Percentiles rank a stretch among this genome's conserved stretches.
These are phyloP conservation scores for Orbilia ellipsospora DNA, from an alignment of 2,329 filamentous ascomycete species.

Conservation along the genomic window DNA sequence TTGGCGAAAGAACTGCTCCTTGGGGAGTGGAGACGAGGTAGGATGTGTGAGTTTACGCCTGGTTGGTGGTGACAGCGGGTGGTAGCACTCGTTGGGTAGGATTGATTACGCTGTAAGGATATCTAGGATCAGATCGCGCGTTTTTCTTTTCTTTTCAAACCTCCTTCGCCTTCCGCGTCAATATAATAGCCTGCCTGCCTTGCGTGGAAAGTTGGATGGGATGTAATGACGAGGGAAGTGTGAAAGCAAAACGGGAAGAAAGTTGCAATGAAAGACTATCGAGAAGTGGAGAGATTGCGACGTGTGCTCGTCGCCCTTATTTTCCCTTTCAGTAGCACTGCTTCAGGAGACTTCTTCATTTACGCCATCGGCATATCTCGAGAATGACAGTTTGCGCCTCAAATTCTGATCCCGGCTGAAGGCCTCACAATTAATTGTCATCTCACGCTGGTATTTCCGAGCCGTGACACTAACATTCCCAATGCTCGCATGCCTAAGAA, in stretches of 20 bases:
- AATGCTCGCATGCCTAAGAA: slow-evolving; percentile 21
- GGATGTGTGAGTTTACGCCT: slow-evolving; percentile 52
- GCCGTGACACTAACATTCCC: slow-evolving; percentile 52
- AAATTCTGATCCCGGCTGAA: slow-evolving; percentile 23
- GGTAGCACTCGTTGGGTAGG: slow-evolving; percentile 55
- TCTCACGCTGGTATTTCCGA: slow-evolving; percentile 34
- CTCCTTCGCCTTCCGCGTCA: slow-evolving; percentile 27
- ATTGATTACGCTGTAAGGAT: slow-evolving; percentile 25
- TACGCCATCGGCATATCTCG: slow-evolving; percentile 40
- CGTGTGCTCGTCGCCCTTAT: slow-evolving; percentile 11
- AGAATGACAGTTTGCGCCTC: slow-evolving; percentile 46
- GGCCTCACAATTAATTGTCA: slow-evolving; percentile 36
- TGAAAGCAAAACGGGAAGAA: slow-evolving; percentile 1
- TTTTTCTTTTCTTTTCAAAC: slow-evolving; percentile 11
- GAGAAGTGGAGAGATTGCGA: slow-evolving; percentile 31
- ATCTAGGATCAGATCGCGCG: slow-evolving; percentile 40
- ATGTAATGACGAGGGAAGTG: not conserved
- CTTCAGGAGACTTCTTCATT: slow-evolving; percentile 32
- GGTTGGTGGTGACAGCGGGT: slow-evolving; percentile 47
- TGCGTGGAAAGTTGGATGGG: not conserved
- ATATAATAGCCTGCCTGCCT: slow-evolving; percentile 6
- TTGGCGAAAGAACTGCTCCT: slow-evolving; percentile 44
- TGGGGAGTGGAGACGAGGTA: slow-evolving; percentile 54
- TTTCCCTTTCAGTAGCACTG: slow-evolving; percentile 28
- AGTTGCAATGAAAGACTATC: slow-evolving; percentile 24